Conservation (phyloP, 1,284 basidiomycete genomes). For the Caloboletus firmus region DNA sequence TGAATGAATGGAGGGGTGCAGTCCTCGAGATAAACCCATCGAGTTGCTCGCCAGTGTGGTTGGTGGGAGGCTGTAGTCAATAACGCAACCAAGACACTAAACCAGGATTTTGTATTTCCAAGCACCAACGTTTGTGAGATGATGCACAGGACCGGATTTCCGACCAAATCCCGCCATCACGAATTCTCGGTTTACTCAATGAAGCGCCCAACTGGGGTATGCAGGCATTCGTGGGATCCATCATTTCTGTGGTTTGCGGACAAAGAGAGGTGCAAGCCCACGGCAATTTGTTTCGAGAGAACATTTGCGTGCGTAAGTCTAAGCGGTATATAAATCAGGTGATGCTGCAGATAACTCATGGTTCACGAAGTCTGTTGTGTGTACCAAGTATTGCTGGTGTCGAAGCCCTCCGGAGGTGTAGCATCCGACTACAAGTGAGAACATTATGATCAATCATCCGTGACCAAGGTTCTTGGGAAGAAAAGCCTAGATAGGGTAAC, state of each 20-base stretch:
- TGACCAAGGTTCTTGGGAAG: neutral
- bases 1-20: neutral
- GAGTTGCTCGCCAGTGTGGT: neutral
- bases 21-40: no score
- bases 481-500: constrained; percentile 30
- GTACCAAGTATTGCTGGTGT: constrained; percentile 78
- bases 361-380: constrained; percentile 49
- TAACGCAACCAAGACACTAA: neutral
- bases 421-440: constrained; percentile 60
- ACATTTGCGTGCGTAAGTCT: constrained; percentile 8
- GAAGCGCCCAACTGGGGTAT: neutral
- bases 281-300: neutral
- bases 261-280: neutral
- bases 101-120: neutral
- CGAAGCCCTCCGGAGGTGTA: constrained; percentile 70
- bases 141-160: neutral
- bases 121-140: neutral
- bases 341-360: neutral
- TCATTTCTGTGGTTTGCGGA: neutral
- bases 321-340: constrained; percentile 20
- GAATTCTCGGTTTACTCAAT: neutral
- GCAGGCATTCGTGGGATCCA: neutral
- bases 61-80: neutral
- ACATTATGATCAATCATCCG: neutral
- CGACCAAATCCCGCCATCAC: neutral